Conservation (phyloP, 345 rosid species). For the Hibiscus syriacus region DNA sequence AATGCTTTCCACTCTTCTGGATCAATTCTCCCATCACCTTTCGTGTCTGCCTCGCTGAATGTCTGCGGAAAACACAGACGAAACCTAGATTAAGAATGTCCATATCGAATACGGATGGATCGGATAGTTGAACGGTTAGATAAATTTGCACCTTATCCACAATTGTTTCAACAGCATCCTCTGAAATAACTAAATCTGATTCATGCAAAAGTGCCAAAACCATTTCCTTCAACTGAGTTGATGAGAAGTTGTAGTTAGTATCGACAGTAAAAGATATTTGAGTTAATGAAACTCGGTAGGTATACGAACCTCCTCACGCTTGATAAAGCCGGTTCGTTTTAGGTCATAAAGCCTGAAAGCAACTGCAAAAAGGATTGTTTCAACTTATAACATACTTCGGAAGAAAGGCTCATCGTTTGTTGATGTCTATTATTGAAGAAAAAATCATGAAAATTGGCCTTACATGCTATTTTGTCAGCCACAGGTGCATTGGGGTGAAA, state of each 20-base stretch:
- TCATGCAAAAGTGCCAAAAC: conserved; percentile 86
- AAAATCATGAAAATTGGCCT: conserved; percentile 14
- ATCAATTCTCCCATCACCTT: conserved; percentile 78
- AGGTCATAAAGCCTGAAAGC: conserved; percentile 80
- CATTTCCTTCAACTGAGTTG: conserved; percentile 75
- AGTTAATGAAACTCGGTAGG: not conserved
- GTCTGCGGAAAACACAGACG: conserved; percentile 35
- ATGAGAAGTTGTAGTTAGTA: not conserved
- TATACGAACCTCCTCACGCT: conserved; percentile 69
- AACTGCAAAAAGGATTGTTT: conserved; percentile 40
- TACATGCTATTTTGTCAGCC: conserved; percentile 66
- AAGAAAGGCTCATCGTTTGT: not conserved
- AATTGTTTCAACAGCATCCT: conserved; percentile 61
- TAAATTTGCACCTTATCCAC: conserved; percentile 54
- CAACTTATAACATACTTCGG: not conserved
- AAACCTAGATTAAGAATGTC: not conserved
- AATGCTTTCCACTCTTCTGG: conserved; percentile 82
- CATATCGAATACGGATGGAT: not conserved
- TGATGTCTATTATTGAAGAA: not conserved
- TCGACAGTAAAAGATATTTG: not conserved
- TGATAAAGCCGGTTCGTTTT: conserved; percentile 82
- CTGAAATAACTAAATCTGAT: conserved; percentile 65
- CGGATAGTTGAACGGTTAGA: not conserved
- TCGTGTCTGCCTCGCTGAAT: conserved; percentile 55
- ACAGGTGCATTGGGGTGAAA: conserved; percentile 75